Base-by-base conservation (phyloP, 23 red algal genomes). In the Gracilariopsis chorda region DNA sequence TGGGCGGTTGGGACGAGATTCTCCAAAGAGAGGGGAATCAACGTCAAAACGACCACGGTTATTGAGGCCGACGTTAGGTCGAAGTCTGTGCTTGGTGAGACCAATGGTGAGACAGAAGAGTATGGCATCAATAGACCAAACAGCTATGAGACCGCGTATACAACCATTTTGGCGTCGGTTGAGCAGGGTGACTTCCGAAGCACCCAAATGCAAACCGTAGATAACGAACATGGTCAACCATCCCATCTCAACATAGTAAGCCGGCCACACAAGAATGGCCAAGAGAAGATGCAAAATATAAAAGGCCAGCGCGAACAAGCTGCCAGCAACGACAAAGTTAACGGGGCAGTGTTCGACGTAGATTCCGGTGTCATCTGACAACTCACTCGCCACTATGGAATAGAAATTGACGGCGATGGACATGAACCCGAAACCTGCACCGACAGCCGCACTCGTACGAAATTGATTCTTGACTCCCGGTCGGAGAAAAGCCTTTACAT, bases 271-370 rank as follows among this genome's bases (percentile, higher is more conserved):
- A 32, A 71, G 39, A 69, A 90, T 65, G 20, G 61, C 83, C 2
- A 94, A 46, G 13, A 72, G 33, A 35, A 94, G 40, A 23, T 94
- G 92, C 19, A 94, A 73, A 51, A 94, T 35, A 67, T 83, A 94
- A 32, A 78, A 94, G 55, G 92, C 92, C 20, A 75, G 62, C 7
- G 92, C 51, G 53, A 87, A 86, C 23, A 48, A 34, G 21, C 41
- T 25, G 12, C 71, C 74, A 19, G 83, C 92, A 21, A 94, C 92
- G 53, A 88, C 88, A 48, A 94, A 94, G 58, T 94, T 94, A 25
- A 88, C 63, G 17, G 83, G 83, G 23, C 92, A 94, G 30, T 37
- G 29, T n/a, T 94, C 85, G 48, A 51, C 71, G 72, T 94, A 94
- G 41, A 94, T 88, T 13, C 83, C 73, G 59, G 92, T 90, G 48